Percentiles rank a stretch among this genome's conserved stretches.
Conservation (phyloP, 345 rosid species). For the Erysimum cheiranthoides region DNA sequence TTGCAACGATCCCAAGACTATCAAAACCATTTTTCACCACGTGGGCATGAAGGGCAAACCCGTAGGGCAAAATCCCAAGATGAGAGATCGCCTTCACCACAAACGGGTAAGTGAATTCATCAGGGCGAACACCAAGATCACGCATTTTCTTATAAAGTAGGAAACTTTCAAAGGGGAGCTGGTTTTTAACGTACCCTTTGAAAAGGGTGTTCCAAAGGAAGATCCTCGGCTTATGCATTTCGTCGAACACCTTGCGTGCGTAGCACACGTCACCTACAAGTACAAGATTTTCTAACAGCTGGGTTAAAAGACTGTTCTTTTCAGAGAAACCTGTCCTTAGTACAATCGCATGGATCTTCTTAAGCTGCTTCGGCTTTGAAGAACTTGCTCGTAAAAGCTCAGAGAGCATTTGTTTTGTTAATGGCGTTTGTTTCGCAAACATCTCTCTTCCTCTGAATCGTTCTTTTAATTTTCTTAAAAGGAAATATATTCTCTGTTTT, state of each 20-base stretch:
- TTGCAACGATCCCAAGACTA: slow-evolving; percentile 48
- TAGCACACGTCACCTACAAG: slow-evolving; percentile 46
- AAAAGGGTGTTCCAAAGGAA: slow-evolving; percentile 64
- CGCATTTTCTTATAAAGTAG: slow-evolving; percentile 48
- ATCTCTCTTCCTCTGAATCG: slow-evolving; percentile 12
- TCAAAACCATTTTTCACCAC: slow-evolving; percentile 54
- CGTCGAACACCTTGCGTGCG: slow-evolving; percentile 60
- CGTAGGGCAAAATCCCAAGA: slow-evolving; percentile 36
- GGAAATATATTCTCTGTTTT: not conserved
- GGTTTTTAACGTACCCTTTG: slow-evolving; percentile 53
- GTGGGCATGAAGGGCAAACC: slow-evolving; percentile 48
- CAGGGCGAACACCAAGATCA: slow-evolving; percentile 48
- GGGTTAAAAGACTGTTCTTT: slow-evolving; percentile 57
- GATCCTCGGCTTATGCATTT: slow-evolving; percentile 60
- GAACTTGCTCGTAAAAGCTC: slow-evolving; percentile 46
- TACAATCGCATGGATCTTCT: slow-evolving; percentile 50
- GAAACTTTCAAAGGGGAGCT: slow-evolving; percentile 41
- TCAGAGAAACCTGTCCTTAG: slow-evolving; percentile 51
- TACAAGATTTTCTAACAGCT: slow-evolving; percentile 38
- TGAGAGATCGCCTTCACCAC: slow-evolving; percentile 54
- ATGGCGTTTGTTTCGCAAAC: slow-evolving; percentile 37
- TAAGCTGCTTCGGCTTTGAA: slow-evolving; percentile 45
- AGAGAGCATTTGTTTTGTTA: slow-evolving; percentile 49
- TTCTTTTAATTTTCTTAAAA: not conserved
- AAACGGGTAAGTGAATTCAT: slow-evolving; percentile 56